Percentiles rank a stretch among this genome's conserved stretches.
phyloP scores from a whole-genome alignment of 805 yeast genomes.

The Candida nonsorbophila region DNA sequence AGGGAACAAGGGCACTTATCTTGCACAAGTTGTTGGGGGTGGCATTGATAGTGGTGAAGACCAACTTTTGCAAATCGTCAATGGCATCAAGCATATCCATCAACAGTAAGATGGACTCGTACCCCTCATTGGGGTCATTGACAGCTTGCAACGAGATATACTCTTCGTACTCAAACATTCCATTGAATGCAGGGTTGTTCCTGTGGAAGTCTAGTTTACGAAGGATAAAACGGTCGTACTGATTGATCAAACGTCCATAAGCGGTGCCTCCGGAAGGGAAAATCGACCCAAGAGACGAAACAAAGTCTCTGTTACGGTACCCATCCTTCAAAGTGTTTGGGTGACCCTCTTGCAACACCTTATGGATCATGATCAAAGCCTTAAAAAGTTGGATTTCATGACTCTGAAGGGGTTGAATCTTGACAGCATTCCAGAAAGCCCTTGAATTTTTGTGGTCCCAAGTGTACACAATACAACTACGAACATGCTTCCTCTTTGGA shows the following conservation, averaged over 20 bases:
- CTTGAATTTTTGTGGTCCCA: slow-evolving; percentile 90
- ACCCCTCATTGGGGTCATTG: slow-evolving; percentile 93
- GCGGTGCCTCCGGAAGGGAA: slow-evolving; percentile 39
- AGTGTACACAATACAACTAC: slow-evolving; percentile 91
- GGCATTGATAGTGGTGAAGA: slow-evolving; percentile 66
- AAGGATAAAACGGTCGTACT: slow-evolving; percentile 65
- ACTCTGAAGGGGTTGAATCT: slow-evolving; percentile 70
- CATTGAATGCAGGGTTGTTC: slow-evolving; percentile 84
- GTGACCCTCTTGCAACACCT: slow-evolving; percentile 98
- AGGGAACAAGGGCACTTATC: slow-evolving; percentile 81
- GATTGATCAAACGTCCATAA: slow-evolving; percentile 70
- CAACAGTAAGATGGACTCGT: slow-evolving; percentile 79
- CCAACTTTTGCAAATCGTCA: slow-evolving; percentile 69
- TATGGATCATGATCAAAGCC: slow-evolving; percentile 79
- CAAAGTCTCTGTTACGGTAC: slow-evolving; percentile 70
- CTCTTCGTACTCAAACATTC: slow-evolving; percentile 94
- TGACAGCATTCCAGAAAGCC: slow-evolving; percentile 81
- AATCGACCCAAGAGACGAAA: slow-evolving; percentile 63
- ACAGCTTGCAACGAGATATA: slow-evolving; percentile 83
- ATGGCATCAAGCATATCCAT: slow-evolving; percentile 82
- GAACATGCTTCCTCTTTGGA: slow-evolving; percentile 92
- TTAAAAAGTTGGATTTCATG: slow-evolving; percentile 85
- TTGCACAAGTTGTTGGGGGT: slow-evolving; percentile 66
- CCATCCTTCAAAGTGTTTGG: slow-evolving; percentile 78
- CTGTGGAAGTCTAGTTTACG: slow-evolving; percentile 79